Base-by-base conservation (phyloP, 148 eudicot species). In the Camellia japonica region DNA sequence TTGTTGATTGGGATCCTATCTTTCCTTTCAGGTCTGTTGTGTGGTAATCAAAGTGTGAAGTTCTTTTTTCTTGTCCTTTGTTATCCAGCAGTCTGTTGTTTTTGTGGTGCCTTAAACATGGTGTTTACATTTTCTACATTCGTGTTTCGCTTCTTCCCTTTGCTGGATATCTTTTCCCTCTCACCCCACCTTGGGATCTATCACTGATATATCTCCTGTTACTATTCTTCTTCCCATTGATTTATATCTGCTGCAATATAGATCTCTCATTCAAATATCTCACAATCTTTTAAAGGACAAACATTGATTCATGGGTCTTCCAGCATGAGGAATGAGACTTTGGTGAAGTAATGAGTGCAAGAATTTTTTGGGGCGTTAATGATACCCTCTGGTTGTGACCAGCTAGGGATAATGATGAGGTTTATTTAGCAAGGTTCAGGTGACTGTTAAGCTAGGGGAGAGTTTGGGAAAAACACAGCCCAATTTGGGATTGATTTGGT, bases 401-500 rank as follows among this genome's bases (percentile, higher is more conserved):
- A 73, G 41, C n/a, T 46, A 18, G 14, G 43, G 69, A 62, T 20
- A 71, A n/a, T 14, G 38, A 47, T 23, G 70, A 43, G 58, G 42
- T 14, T 3, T 13, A 58, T 59, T 56, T 74, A 41, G 51, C 63
- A 38, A 38, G 61, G 18, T 72, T 72, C 64, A 74, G 77, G 58
- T 18, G 20, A 38, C n/a, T 58, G 11, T 74, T 54, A 54, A 41
- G 64, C 71, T 7, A 47, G 38, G 54, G 67, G 18, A 47, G 44
- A 38, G 71, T 64, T 77, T 30, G 59, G 43, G 30, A 30, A 47
- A 15, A 43, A 44, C 4, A 51, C 6, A 51, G 5, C 42, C 12
- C 43, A 16, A 44, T 52, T 46, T 77, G 46, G 71, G 71, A 6
- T 63, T 49, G 58, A n/a, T 77, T 77, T 77, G n/a, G 68, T 47